phyloP scores from a whole-genome alignment of 225 moss, liverwort and hornwort genomes.

The Takakia lepidozioides region DNA sequence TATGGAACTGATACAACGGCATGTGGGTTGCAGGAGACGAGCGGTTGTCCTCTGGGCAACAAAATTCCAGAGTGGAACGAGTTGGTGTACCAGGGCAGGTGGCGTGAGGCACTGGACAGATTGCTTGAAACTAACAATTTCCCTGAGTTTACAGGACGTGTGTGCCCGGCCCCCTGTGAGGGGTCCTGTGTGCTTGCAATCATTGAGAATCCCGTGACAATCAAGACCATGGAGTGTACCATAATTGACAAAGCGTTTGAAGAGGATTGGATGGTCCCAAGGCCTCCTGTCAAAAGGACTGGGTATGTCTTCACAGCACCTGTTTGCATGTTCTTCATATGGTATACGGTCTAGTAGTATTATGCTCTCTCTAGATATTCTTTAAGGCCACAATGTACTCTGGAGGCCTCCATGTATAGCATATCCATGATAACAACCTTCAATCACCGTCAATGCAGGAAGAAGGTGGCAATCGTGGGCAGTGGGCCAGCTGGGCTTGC shows the following conservation, averaged over 20 bases:
- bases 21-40: slow-evolving; percentile 68
- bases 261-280: slow-evolving; percentile 83
- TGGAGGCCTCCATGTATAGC: too few relatives aligned
- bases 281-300: slow-evolving; percentile 56
- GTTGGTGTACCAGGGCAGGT: slow-evolving; percentile 71
- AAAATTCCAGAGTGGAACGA: slow-evolving; percentile 92
- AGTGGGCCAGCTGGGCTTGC: slow-evolving; percentile 87
- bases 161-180: slow-evolving; percentile 83
- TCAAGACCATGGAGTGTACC: slow-evolving; percentile 81
- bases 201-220: slow-evolving; percentile 75
- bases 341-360: neutral
- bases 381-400: too few relatives aligned
- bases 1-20: too few relatives aligned
- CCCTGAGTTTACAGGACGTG: slow-evolving; percentile 80
- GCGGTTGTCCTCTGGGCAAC: slow-evolving; percentile 76
- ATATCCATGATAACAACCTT: too few relatives aligned
- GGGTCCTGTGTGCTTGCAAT: slow-evolving; percentile 82
- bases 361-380: neutral
- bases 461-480: slow-evolving; percentile 70
- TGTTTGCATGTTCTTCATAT: neutral
- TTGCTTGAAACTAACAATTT: slow-evolving; percentile 84
- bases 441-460: slow-evolving; percentile 50
- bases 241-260: slow-evolving; percentile 88
- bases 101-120: slow-evolving; percentile 77
- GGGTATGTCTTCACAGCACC: slow-evolving; percentile 57